Evolutionary conservation across 148 eudicot species (phyloP).

Genomic region (Limonium bicolor): DNA sequence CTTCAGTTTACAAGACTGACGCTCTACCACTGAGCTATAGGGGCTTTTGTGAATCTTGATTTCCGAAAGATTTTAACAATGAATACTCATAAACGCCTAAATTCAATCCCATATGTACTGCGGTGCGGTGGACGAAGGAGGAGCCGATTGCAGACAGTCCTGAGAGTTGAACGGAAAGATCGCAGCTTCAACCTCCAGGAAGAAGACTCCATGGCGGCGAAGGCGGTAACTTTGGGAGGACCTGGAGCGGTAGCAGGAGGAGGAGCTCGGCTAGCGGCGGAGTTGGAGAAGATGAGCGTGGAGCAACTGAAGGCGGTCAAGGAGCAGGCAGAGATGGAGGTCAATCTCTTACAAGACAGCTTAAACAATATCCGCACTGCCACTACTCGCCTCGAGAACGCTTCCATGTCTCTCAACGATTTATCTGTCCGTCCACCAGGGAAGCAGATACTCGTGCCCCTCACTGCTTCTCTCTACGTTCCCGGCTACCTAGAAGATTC

Average conservation of each 20-base stretch:
- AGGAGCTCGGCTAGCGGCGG: slow-evolving; percentile 13
- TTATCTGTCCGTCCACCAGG: slow-evolving; percentile 82
- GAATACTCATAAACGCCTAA: too few species aligned
- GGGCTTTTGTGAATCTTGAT: slow-evolving; percentile 15
- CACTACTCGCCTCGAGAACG: slow-evolving; percentile 67
- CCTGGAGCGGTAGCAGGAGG: background rate
- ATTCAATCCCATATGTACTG: too few species aligned
- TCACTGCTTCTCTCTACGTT: slow-evolving; percentile 91
- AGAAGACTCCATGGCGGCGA: too few species aligned
- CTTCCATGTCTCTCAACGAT: slow-evolving; percentile 65
- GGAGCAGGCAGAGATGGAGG: slow-evolving; percentile 71
- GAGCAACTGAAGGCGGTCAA: slow-evolving; percentile 73
- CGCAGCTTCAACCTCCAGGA: too few species aligned
- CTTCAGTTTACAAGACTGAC: slow-evolving; percentile 50
- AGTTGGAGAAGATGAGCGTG: slow-evolving; percentile 62
- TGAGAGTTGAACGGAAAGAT: too few species aligned
- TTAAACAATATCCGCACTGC: slow-evolving; percentile 89
- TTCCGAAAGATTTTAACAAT: too few species aligned
- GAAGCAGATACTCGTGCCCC: slow-evolving; percentile 82
- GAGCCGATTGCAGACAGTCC: too few species aligned
- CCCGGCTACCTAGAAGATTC: slow-evolving; percentile 78
- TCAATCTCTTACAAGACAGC: slow-evolving; percentile 80
- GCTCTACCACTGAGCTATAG: slow-evolving; percentile 55
- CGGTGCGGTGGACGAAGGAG: too few species aligned
- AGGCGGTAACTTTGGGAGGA: too few species aligned